Evolutionary conservation across 768 basidiomycete genomes (phyloP).

Genomic region (Suillus sp.): DNA sequence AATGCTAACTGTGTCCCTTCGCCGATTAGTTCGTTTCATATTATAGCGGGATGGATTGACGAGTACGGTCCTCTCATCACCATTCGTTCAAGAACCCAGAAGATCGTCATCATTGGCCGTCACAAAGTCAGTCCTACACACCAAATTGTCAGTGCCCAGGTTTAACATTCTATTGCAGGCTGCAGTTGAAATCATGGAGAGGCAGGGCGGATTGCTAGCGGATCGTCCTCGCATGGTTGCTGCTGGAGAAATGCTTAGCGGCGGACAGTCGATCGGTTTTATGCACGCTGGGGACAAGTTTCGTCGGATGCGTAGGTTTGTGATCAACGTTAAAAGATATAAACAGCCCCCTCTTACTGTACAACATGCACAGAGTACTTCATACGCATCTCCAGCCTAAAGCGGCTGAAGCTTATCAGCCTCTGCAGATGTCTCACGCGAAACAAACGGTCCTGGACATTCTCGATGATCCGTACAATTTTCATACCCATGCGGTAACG

Average conservation of each 20-base stretch:
- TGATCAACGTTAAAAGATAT: background rate
- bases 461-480: conserved; percentile 25
- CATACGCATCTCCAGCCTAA: conserved; percentile 54
- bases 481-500: conserved; percentile 29
- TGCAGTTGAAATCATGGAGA: conserved; percentile 59
- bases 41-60: conserved; percentile 23
- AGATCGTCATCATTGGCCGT: conserved; percentile 28
- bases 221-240: conserved; percentile 52
- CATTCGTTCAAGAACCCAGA: conserved; percentile 23
- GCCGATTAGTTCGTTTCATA: background rate
- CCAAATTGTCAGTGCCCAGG: background rate
- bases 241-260: conserved; percentile 52
- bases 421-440: conserved; percentile 40
- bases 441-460: conserved; percentile 14
- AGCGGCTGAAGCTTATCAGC: conserved; percentile 43
- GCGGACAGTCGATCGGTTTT: conserved; percentile 53
- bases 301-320: conserved; percentile 54
- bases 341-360: background rate
- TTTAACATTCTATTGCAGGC: conserved; percentile 33
- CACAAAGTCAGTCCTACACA: conserved; percentile 20
- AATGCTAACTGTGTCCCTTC: background rate
- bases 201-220: conserved; percentile 48
- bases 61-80: conserved; percentile 28
- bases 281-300: conserved; percentile 51
- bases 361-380: conserved; percentile 40